Evolutionary conservation across 352 stramenopile genomes (phyloP).

Genomic region (Pythium aphanidermatum): DNA sequence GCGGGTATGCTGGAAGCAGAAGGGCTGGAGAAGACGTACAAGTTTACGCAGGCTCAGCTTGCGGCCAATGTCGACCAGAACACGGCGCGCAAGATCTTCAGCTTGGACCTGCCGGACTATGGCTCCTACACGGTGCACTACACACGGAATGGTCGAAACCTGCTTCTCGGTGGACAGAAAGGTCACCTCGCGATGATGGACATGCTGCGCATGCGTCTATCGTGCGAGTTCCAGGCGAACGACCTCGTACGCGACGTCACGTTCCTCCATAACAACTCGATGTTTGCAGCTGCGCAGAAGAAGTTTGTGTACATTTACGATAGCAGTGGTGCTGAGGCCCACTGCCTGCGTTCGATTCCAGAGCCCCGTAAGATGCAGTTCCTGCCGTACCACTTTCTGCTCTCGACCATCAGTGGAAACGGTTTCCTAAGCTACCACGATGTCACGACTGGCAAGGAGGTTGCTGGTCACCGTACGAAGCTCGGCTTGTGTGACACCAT

Average conservation of each 20-base stretch:
- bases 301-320: constrained; percentile 99
- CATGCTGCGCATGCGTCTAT: constrained; percentile 84
- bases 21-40: constrained; percentile 95
- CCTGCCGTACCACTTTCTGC: constrained; percentile 98
- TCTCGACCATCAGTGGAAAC: constrained; percentile 92
- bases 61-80: constrained; percentile 89
- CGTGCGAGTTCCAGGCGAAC: constrained; percentile 92
- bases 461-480: constrained; percentile 90
- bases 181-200: constrained; percentile 97
- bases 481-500: constrained; percentile 91
- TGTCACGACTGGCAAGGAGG: constrained; percentile 91
- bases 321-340: constrained; percentile 93
- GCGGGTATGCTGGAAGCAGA: constrained; percentile 90
- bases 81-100: constrained; percentile 94
- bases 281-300: constrained; percentile 96
- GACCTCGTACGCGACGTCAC: constrained; percentile 93
- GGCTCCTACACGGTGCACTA: constrained; percentile 93
- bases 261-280: constrained; percentile 97
- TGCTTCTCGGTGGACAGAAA: constrained; percentile 90
- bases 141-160: constrained; percentile 94
- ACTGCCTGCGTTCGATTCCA: constrained; percentile 92
- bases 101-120: constrained; percentile 90
- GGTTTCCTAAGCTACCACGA: constrained; percentile 94
- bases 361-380: constrained; percentile 94
- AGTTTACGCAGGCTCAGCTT: constrained; percentile 91